Conservation (phyloP, 2,329 filamentous ascomycete genomes). For the Ascochyta viciae-villosae region DNA sequence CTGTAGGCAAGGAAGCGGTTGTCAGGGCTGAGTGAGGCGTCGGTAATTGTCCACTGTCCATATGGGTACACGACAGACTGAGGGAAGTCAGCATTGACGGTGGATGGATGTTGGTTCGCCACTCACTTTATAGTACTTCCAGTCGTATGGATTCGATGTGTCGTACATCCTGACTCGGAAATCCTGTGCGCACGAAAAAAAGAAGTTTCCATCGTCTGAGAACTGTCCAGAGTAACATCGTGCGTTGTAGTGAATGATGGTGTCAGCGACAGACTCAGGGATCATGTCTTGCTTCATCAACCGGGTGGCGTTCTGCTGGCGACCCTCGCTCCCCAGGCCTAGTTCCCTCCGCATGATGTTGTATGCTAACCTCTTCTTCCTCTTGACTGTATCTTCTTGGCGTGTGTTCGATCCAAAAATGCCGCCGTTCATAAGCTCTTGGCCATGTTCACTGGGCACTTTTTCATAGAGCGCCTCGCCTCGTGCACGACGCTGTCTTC, state of each 20-base stretch:
- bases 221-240: constrained; percentile 96
- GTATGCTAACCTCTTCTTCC: constrained; percentile 67
- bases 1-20: constrained; percentile 92
- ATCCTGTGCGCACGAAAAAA: constrained; percentile 90
- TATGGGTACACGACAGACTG: constrained; percentile 85
- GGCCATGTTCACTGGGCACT: constrained; percentile 80
- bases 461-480: constrained; percentile 71
- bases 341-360: constrained; percentile 83
- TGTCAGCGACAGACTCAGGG: constrained; percentile 78
- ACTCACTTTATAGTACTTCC: constrained; percentile 90
- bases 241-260: constrained; percentile 84
- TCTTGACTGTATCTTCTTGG: constrained; percentile 60
- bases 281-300: constrained; percentile 79
- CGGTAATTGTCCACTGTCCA: constrained; percentile 95
- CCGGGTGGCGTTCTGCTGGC: constrained; percentile 67
- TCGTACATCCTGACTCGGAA: constrained; percentile 97
- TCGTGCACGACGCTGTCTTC: constrained; percentile 52
- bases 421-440: constrained; percentile 80
- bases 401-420: constrained; percentile 75
- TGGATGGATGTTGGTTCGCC: not conserved
- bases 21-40: constrained; percentile 88
- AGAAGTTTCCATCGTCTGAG: constrained; percentile 96
- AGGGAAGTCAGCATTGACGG: constrained; percentile 42
- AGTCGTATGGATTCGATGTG: constrained; percentile 92
- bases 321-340: constrained; percentile 67